These are phyloP conservation scores for Schoenoplectus tabernaemontani DNA, from an alignment of 202 grass and related monocot genomes.

Conservation along the genomic window DNA sequence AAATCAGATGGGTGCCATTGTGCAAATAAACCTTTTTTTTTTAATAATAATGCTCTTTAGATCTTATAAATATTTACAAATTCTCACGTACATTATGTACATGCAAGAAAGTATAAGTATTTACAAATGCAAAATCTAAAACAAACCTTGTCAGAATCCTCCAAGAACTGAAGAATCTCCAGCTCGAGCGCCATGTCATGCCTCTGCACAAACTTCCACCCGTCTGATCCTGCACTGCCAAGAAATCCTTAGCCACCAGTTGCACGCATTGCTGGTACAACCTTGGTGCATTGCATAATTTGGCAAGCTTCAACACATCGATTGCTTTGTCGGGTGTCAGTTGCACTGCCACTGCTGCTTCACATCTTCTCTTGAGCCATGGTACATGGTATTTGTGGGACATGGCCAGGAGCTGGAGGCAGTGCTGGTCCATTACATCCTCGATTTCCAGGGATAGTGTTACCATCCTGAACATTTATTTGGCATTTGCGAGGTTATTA, in stretches of 20 bases:
- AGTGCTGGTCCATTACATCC: conserved; percentile 35
- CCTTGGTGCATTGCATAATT: conserved; percentile 59
- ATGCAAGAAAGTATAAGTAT: neutral
- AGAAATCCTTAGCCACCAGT: conserved; percentile 53
- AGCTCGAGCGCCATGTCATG: conserved; percentile 49
- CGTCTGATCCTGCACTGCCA: conserved; percentile 53
- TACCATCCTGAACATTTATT: conserved; percentile 10
- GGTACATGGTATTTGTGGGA: conserved; percentile 59
- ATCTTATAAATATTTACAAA: neutral
- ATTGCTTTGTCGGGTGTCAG: conserved; percentile 38
- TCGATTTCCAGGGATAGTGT: conserved; percentile 21
- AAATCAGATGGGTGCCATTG: neutral
- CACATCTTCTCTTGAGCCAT: conserved; percentile 59
- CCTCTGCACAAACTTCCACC: conserved; percentile 57
- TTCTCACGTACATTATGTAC: neutral
- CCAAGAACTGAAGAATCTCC: conserved; percentile 49
- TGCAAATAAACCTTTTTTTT: neutral
- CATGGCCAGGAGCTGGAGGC: conserved; percentile 63
- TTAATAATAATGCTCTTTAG: neutral
- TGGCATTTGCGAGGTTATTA: neutral
- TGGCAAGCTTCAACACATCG: conserved; percentile 65
- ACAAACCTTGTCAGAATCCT: conserved; percentile 37
- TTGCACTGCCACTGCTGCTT: conserved; percentile 37
- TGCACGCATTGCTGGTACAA: conserved; percentile 51
- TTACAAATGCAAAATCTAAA: neutral